Evolutionary conservation across 2,329 filamentous ascomycete species (phyloP), one percentile per base, ranked within the genome.

Genomic region (Sordariomycetes sp.): DNA sequence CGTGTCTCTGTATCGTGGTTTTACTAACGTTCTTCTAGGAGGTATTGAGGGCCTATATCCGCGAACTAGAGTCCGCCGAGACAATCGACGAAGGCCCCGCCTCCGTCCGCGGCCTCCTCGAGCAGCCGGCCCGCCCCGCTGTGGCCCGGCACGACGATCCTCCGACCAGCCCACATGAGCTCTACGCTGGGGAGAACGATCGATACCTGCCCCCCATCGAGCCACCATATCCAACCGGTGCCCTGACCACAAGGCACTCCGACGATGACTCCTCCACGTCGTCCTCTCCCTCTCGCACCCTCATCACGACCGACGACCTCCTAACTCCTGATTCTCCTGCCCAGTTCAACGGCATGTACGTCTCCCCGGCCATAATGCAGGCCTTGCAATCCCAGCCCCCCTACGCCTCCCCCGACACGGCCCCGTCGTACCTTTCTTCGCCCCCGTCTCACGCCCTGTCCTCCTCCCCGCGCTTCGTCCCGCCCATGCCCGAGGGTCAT

Each of bases 1-100:
- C 35, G 39, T 15, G 15, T 22, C 55, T 57, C 32, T 53, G 42
- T 24, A 32, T 15, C 50, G n/a, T 51, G 35, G 56, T 52, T 32
- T 55, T 22, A 54, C 45, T 12, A 57, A 50, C 8, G 15, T 2
- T 50, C 28, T 54, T 56, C 58, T 58, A 84, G 81, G 78, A 82
- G 61, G 72, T 82, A 10, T 67, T 84, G 25, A 74, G 79, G 60
- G 79, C 81, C 22, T 84, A 85, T 63, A 82, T 85, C 50, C 77
- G 78, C 39, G 77, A 81, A 63, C 74, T 84, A 60, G 77, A 82
- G 60, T 74, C 78, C 48, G 71, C 76, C 57, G 70, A 71, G 39
- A 66, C 68, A n/a, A 64, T 69, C 13, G 71, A 72, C 45, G 72
- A 70, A 24, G 74, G 73, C 28, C 73, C 73, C 13, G 76, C 78